phyloP scores from a whole-genome alignment of 768 basidiomycete species.

The Serendipita vermifera region DNA sequence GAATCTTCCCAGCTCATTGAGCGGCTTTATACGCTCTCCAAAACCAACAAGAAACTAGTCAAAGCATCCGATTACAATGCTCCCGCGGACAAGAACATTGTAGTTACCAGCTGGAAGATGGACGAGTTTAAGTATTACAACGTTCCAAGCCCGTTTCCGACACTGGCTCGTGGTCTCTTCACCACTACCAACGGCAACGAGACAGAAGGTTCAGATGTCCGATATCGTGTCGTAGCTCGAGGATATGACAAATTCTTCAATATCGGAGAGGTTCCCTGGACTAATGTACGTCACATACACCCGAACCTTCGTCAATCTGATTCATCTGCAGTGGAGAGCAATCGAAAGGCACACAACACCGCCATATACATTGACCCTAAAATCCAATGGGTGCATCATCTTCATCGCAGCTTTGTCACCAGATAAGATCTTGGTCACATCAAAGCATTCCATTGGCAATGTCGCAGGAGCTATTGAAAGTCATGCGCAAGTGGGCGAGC shows the following conservation, averaged over 20 bases:
- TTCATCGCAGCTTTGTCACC: conserved; percentile 79
- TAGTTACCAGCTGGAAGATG: conserved; percentile 89
- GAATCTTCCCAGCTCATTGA: conserved; percentile 38
- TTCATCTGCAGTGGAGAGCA: conserved; percentile 53
- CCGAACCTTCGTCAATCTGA: not conserved
- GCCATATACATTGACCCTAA: conserved; percentile 78
- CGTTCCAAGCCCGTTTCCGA: conserved; percentile 83
- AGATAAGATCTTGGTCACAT: conserved; percentile 65
- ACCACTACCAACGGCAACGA: conserved; percentile 29
- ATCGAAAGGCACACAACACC: conserved; percentile 55
- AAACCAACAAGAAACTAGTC: conserved; percentile 50
- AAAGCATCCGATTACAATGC: conserved; percentile 42
- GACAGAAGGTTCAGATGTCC: conserved; percentile 22
- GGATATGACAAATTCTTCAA: conserved; percentile 99
- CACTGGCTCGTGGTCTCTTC: conserved; percentile 87
- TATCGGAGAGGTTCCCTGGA: conserved; percentile 93
- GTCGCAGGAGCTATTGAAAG: conserved; percentile 32
- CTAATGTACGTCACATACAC: conserved; percentile 44
- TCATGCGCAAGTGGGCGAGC: conserved; percentile 74
- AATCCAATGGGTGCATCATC: conserved; percentile 95
- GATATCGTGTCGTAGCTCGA: conserved; percentile 59
- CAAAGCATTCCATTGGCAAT: conserved; percentile 80
- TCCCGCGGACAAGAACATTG: conserved; percentile 41
- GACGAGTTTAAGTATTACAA: conserved; percentile 91
- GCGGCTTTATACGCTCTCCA: conserved; percentile 39